A percentile compares a stretch with the other conserved stretches of the same genome.
Conservation (phyloP, 768 basidiomycete species). For the Favolaschia claudopus region DNA sequence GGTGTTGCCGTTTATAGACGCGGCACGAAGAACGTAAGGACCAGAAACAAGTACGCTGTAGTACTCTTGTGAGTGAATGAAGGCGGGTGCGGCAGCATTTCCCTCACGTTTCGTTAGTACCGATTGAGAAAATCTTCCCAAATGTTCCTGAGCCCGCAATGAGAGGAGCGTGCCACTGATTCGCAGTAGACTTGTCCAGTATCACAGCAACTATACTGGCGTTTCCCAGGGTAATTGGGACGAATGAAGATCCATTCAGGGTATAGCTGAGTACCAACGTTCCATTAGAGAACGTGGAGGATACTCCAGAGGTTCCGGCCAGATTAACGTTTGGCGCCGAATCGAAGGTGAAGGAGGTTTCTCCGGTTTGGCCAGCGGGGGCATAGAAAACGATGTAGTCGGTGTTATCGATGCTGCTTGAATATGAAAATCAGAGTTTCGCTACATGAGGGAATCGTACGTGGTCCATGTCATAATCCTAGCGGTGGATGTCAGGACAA, state of each 20-base stretch:
- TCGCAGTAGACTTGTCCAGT: conserved; percentile 57
- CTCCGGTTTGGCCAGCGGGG: conserved; percentile 48
- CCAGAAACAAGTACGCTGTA: conserved; percentile 55
- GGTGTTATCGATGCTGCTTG: conserved; percentile 43
- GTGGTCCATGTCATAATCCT: conserved; percentile 66
- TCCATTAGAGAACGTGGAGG: conserved; percentile 42
- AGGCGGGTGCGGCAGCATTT: background rate
- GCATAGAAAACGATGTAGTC: conserved; percentile 57
- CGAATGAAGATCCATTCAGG: conserved; percentile 42
- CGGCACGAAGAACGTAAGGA: conserved; percentile 62
- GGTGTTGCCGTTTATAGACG: conserved; percentile 46
- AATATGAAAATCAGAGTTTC: background rate
- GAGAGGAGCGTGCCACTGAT: conserved; percentile 57
- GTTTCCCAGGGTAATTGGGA: conserved; percentile 39
- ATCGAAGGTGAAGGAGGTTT: conserved; percentile 49
- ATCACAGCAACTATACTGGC: conserved; percentile 41
- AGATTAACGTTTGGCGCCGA: conserved; percentile 38
- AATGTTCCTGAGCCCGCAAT: conserved; percentile 46
- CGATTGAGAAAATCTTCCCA: conserved; percentile 52
- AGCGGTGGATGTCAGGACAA: background rate
- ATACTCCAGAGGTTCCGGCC: conserved; percentile 38
- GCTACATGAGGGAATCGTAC: conserved; percentile 35
- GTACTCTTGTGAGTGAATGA: background rate
- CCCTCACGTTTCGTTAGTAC: conserved; percentile 51
- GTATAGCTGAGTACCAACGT: conserved; percentile 49